Percentiles rank a stretch among this genome's conserved stretches.
Evolutionary conservation across 257 asterid species (phyloP).

Genomic region (Rehmannia glutinosa): DNA sequence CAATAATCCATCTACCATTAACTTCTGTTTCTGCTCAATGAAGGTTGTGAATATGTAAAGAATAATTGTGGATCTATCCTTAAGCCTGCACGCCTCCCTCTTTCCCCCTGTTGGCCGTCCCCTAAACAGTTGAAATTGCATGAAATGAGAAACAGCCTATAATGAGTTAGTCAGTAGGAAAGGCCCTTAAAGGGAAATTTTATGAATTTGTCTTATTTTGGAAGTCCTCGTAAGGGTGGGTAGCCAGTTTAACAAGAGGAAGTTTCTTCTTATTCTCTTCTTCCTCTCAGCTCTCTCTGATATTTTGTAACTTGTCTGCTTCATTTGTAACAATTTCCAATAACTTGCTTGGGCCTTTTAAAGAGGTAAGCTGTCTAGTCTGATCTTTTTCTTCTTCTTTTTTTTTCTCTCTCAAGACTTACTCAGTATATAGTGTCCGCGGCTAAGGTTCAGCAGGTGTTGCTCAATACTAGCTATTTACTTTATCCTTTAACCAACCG

Average conservation of each 20-base stretch:
- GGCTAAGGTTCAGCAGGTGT: not conserved
- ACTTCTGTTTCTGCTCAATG: not conserved
- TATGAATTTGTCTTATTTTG: too few relatives aligned
- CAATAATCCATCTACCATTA: not conserved
- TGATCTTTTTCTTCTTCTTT: too few relatives aligned
- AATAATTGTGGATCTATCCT: not conserved
- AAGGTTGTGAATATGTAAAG: not conserved
- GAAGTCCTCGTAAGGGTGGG: too few relatives aligned
- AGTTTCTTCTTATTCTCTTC: not conserved
- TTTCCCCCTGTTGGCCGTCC: not conserved
- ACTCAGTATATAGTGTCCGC: not conserved
- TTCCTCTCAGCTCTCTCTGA: not conserved
- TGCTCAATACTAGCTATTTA: not conserved
- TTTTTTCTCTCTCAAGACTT: too few relatives aligned
- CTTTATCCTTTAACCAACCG: not conserved
- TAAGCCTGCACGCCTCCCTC: not conserved
- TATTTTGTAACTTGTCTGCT: too few relatives aligned
- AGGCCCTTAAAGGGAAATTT: too few relatives aligned
- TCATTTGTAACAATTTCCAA: too few relatives aligned
- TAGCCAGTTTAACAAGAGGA: too few relatives aligned
- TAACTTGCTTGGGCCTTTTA: too few relatives aligned
- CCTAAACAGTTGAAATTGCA: not conserved
- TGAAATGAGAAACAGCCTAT: too few relatives aligned
- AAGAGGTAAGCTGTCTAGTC: too few relatives aligned
- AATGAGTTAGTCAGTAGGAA: too few relatives aligned